These are phyloP conservation scores for Saururus chinensis DNA, from an alignment of 164 flowering plant genomes.

Conservation along the genomic window DNA sequence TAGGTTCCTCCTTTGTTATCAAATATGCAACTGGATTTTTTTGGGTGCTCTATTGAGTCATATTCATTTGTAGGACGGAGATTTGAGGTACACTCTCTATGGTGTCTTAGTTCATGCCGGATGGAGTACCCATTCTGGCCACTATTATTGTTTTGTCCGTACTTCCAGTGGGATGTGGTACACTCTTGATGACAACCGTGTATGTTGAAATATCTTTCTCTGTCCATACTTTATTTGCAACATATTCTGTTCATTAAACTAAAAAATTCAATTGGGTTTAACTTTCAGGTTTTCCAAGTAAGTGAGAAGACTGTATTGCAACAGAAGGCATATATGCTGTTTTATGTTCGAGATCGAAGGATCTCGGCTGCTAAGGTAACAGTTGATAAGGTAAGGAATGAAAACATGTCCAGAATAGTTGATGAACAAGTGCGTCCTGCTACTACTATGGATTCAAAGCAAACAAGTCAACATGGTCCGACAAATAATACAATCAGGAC, in stretches of 20 bases:
- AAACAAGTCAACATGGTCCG: slow-evolving; percentile 15
- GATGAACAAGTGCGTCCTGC: slow-evolving; percentile 14
- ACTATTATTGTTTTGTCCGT: slow-evolving; percentile 85
- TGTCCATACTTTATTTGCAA: not conserved
- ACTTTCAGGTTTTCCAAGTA: slow-evolving; percentile 62
- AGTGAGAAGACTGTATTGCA: slow-evolving; percentile 61
- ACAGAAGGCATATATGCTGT: slow-evolving; percentile 96
- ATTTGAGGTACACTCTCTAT: slow-evolving; percentile 75
- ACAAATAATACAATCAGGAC: slow-evolving; percentile 9
- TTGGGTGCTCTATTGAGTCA: not conserved
- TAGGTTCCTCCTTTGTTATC: not conserved
- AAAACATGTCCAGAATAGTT: slow-evolving; percentile 11
- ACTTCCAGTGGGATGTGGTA: slow-evolving; percentile 94
- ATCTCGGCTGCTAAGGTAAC: slow-evolving; percentile 32
- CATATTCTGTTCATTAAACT: not conserved
- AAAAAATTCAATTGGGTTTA: not conserved
- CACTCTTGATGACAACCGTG: slow-evolving; percentile 88
- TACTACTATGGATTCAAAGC: slow-evolving; percentile 13
- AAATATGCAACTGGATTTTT: not conserved
- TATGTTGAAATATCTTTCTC: slow-evolving; percentile 12
- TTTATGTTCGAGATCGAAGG: slow-evolving; percentile 70
- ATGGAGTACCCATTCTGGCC: slow-evolving; percentile 81
- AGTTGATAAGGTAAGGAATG: slow-evolving; percentile 23
- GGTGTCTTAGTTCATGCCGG: slow-evolving; percentile 95
- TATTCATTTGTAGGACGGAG: slow-evolving; percentile 50